Percentiles rank a stretch among this genome's conserved stretches.
These are phyloP conservation scores for Simplicillium sp. DNA, from an alignment of 2,329 filamentous ascomycete species.

Conservation along the genomic window DNA sequence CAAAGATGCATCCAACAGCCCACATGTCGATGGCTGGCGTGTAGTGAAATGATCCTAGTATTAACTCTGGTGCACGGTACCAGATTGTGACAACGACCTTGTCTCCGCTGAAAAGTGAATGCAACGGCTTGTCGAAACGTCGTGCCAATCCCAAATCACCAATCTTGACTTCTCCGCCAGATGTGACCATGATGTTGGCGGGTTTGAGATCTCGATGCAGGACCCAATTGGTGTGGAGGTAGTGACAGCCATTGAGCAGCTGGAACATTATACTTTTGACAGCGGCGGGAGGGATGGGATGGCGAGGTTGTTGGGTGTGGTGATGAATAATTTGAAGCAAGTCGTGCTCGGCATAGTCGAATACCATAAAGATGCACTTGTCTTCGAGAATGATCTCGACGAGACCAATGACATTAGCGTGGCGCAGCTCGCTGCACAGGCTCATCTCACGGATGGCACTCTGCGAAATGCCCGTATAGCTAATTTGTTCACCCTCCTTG, in stretches of 20 bases:
- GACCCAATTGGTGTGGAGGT: conserved; percentile 94
- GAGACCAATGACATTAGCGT: conserved; percentile 82
- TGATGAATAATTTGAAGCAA: conserved; percentile 96
- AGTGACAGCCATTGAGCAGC: conserved; percentile 86
- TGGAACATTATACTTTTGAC: conserved; percentile 95
- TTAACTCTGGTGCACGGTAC: conserved; percentile 91
- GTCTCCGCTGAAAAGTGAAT: conserved; percentile 85
- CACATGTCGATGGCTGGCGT: conserved; percentile 95
- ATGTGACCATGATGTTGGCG: conserved; percentile 98
- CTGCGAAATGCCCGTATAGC: conserved; percentile 96
- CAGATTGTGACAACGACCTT: conserved; percentile 99
- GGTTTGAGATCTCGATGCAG: conserved; percentile 95
- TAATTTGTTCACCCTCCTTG: conserved; percentile 89
- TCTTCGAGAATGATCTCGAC: conserved; percentile 96
- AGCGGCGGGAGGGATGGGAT: conserved; percentile 78
- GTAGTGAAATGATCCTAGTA: conserved; percentile 90
- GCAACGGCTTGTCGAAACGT: conserved; percentile 86
- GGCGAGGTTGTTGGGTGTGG: conserved; percentile 80
- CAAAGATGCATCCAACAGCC: conserved; percentile 97
- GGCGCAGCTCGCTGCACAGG: conserved; percentile 81
- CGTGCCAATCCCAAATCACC: conserved; percentile 88
- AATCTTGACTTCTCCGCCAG: conserved; percentile 81
- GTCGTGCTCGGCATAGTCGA: conserved; percentile 97
- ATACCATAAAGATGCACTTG: conserved; percentile 99
- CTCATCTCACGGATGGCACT: conserved; percentile 97